Evolutionary conservation across 768 basidiomycete genomes (phyloP).

Genomic region (Collybia mongolica): DNA sequence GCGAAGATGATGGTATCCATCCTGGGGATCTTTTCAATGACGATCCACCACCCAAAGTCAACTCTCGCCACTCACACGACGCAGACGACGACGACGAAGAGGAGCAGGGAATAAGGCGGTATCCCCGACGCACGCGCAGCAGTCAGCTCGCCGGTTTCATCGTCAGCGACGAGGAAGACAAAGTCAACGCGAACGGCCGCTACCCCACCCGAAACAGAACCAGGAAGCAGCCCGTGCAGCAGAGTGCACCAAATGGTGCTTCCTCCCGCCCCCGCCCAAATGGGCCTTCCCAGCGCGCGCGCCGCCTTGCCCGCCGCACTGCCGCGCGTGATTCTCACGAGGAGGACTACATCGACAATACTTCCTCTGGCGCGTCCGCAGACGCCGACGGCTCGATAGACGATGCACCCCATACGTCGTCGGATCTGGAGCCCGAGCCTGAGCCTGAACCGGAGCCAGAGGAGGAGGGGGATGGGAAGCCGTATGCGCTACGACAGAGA

Average conservation of each 20-base stretch:
- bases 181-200: constrained; percentile 21
- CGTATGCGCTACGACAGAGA: constrained; percentile 67
- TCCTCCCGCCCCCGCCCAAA: not conserved
- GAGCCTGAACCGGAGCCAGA: constrained; percentile 46
- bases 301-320: constrained; percentile 26
- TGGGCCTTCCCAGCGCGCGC: constrained; percentile 24
- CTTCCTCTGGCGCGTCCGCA: constrained; percentile 47
- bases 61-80: constrained; percentile 16
- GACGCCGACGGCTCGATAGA: constrained; percentile 63
- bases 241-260: constrained; percentile 5
- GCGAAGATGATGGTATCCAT: constrained; percentile 38
- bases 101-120: constrained; percentile 22
- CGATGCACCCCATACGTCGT: constrained; percentile 46
- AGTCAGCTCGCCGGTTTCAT: constrained; percentile 30
- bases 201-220: constrained; percentile 38
- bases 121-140: constrained; percentile 17
- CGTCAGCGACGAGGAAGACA: constrained; percentile 45
- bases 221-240: constrained; percentile 25
- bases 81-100: constrained; percentile 21
- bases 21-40: constrained; percentile 27
- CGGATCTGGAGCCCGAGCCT: constrained; percentile 40
- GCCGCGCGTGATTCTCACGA: constrained; percentile 29
- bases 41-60: constrained; percentile 7
- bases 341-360: constrained; percentile 48
- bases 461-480: constrained; percentile 52